These are phyloP conservation scores for Populus tomentosa DNA, from an alignment of 441 rosid genomes.

Conservation along the genomic window DNA sequence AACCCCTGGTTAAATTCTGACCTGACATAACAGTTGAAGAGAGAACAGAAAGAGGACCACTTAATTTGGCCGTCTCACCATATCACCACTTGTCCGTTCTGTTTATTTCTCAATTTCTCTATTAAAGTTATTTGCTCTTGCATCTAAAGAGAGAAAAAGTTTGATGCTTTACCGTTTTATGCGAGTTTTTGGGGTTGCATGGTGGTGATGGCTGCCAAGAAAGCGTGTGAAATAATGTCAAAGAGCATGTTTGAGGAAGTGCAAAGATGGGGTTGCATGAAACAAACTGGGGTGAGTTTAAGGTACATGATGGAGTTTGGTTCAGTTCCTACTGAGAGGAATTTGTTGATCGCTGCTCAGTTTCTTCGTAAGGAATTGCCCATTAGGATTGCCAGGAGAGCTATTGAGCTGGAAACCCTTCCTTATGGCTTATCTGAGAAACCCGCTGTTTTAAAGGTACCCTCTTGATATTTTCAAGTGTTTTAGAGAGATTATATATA, in stretches of 20 bases:
- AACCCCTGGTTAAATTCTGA: not conserved
- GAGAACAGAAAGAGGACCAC: not conserved
- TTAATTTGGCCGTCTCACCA: not conserved
- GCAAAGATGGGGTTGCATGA: conserved; percentile 81
- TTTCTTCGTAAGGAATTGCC: conserved; percentile 88
- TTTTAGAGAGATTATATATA: not conserved
- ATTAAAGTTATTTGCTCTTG: not conserved
- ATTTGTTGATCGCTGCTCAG: conserved; percentile 73
- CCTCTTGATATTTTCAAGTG: not conserved
- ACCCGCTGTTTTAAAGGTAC: conserved; percentile 71
- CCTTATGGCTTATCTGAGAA: conserved; percentile 80
- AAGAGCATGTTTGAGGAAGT: conserved; percentile 72
- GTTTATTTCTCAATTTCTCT: not conserved
- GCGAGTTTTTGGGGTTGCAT: not conserved
- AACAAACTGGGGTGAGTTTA: conserved; percentile 86
- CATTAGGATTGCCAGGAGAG: conserved; percentile 76
- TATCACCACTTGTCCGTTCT: not conserved
- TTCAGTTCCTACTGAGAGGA: conserved; percentile 56
- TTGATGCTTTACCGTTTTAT: not conserved
- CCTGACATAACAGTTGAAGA: not conserved
- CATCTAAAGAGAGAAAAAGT: not conserved
- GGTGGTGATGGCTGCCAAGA: conserved; percentile 66
- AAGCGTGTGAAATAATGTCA: conserved; percentile 43
- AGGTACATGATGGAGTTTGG: conserved; percentile 98
- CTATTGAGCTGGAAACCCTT: conserved; percentile 67